Base-by-base conservation (phyloP, 163 green algal species). In the Trebouxia gelatinosa region DNA sequence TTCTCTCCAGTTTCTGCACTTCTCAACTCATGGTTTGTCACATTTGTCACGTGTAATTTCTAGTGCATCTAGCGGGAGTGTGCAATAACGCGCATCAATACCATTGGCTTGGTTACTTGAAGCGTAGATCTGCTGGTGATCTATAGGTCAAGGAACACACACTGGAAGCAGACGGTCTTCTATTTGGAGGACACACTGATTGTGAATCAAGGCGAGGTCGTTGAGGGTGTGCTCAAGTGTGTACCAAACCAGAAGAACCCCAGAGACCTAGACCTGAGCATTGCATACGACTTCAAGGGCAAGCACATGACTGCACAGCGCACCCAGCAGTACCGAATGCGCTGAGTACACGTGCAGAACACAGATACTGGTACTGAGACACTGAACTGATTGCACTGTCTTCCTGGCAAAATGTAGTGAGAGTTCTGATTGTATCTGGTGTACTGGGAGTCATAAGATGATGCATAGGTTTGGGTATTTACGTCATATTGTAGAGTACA, bases 81-180 rank as follows among this genome's bases (percentile, higher is more conserved):
- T 54, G 43, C 9, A 9, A 54, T 23, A 54, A 9, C 43, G 9
- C 43, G 9, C 9, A 13, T 54, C 13, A 13, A 54, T 13, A 54
- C 13, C 13, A 13, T 13, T 54, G 43, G n/a, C n/a, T n/a, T n/a
- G n/a, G n/a, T n/a, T 54, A 23, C 43, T 54, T 54, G 9, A 13
- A 54, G 9, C 43, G 11, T 23, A 54, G 13, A 23, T 54, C 13
- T 9, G 43, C 3, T 48, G 2, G 13, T 71, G 31, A 29, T 29
- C 13, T 83, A 65, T 85, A 77, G 81, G 70, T 21, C 31, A 6
- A 50, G 89, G 21, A 38, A 81, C 5, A 99, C 95, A 29, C 95
- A 99, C 87, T 99, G 95, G 95, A 98, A 98, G 87, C 95, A 99
- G 84, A 98, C 95, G 2, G 92, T 99, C 3, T 95, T 99, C 74